Conservation (phyloP, 2,329 filamentous ascomycete species). For the Cercospora zeina region DNA sequence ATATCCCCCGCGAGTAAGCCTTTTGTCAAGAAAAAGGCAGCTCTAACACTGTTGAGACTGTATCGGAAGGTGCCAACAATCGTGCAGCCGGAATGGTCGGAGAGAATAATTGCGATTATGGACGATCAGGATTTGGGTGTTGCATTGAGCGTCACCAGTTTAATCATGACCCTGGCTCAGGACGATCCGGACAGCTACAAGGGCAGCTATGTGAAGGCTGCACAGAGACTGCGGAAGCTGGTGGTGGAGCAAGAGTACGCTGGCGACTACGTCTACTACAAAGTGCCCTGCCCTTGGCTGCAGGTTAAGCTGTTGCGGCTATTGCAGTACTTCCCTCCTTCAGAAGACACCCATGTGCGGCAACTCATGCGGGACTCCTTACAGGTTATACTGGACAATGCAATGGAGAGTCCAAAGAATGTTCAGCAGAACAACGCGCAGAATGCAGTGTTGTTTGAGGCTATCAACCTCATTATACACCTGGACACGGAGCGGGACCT, state of each 20-base stretch:
- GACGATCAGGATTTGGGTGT: conserved; percentile 94
- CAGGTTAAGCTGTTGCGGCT: conserved; percentile 91
- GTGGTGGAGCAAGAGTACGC: conserved; percentile 87
- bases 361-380: conserved; percentile 89
- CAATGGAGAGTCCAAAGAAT: conserved; percentile 93
- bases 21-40: conserved; percentile 99
- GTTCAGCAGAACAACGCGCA: conserved; percentile 99
- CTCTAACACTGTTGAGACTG: conserved; percentile 83
- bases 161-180: conserved; percentile 91
- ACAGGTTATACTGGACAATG: conserved; percentile 85
- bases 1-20: conserved; percentile 95
- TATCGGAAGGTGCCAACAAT: conserved; percentile 95
- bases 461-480: conserved; percentile 97
- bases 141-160: conserved; percentile 88
- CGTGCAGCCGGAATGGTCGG: conserved; percentile 94
- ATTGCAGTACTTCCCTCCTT: conserved; percentile 93
- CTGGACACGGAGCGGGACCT: conserved; percentile 90
- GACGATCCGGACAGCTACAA: conserved; percentile 94
- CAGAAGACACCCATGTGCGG: conserved; percentile 89
- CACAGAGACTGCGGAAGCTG: conserved; percentile 82
- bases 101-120: conserved; percentile 98
- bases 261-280: conserved; percentile 95
- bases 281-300: conserved; percentile 98
- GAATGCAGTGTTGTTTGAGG: conserved; percentile 96
- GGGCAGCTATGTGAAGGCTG: conserved; percentile 91